phyloP scores from a whole-genome alignment of 148 eudicot genomes.

The Amaranthus palmeri region DNA sequence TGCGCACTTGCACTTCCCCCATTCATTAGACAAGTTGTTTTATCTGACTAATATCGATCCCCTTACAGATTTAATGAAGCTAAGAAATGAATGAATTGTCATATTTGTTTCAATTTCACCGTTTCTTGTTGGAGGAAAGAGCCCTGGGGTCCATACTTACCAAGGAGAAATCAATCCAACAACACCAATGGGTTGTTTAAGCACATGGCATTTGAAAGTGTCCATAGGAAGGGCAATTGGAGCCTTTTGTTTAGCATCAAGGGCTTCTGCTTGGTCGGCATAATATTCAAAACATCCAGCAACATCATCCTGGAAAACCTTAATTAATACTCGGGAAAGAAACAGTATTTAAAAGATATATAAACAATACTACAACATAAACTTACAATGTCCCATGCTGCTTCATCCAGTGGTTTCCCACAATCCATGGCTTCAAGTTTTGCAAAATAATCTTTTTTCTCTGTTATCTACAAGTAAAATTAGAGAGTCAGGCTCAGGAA shows the following conservation, averaged over 20 bases:
- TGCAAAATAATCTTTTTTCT: slow-evolving; percentile 60
- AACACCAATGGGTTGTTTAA: slow-evolving; percentile 86
- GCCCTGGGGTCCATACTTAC: slow-evolving; percentile 30
- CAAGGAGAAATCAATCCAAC: slow-evolving; percentile 98
- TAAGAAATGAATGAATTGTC: not conserved
- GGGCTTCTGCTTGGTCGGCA: slow-evolving; percentile 91
- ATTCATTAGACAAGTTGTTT: not conserved
- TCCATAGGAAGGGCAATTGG: slow-evolving; percentile 83
- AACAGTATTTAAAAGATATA: not conserved
- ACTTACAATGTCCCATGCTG: slow-evolving; percentile 93
- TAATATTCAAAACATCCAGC: slow-evolving; percentile 87
- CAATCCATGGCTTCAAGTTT: slow-evolving; percentile 77
- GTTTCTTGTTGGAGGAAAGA: not conserved
- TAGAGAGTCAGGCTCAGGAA: not conserved
- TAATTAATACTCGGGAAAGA: slow-evolving; percentile 7
- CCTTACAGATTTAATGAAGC: not conserved
- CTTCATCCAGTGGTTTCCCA: slow-evolving; percentile 89
- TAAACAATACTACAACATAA: not conserved
- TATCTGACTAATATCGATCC: not conserved
- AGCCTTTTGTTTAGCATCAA: slow-evolving; percentile 82
- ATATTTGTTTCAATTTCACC: not conserved
- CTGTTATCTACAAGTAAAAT: slow-evolving; percentile 53
- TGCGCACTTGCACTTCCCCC: not conserved
- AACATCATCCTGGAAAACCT: slow-evolving; percentile 74
- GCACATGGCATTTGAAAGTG: slow-evolving; percentile 71